phyloP scores from a whole-genome alignment of 176 grass and related monocot species.

The Oryza meridionalis region DNA sequence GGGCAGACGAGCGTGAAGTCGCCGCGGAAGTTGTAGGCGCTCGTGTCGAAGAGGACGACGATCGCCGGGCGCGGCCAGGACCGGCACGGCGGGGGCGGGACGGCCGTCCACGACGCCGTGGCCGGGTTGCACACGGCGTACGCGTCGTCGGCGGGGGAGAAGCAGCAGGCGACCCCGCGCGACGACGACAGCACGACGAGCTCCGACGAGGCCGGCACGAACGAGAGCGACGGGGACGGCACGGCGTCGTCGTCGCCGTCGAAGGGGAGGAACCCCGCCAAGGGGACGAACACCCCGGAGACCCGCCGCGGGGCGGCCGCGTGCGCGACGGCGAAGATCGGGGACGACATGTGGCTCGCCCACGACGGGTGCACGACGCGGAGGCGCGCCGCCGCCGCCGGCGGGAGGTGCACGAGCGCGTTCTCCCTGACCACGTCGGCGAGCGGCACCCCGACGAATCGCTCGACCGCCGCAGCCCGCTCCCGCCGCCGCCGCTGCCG shows the following conservation, averaged over 20 bases:
- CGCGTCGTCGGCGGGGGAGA: neutral
- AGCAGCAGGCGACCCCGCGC: conserved; percentile 58
- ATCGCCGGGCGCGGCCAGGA: conserved; percentile 43
- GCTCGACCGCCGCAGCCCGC: neutral
- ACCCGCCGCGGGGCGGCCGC: conserved; percentile 22
- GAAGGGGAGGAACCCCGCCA: conserved; percentile 27
- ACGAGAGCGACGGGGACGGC: conserved; percentile 41
- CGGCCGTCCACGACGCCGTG: conserved; percentile 31
- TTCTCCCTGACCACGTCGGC: conserved; percentile 49
- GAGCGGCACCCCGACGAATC: conserved; percentile 28
- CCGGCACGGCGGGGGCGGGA: conserved; percentile 48
- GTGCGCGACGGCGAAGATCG: conserved; percentile 60
- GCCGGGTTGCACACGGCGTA: conserved; percentile 64
- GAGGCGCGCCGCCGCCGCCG: conserved; percentile 39
- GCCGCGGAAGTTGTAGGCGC: conserved; percentile 47
- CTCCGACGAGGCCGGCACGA: conserved; percentile 26
- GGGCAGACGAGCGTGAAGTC: conserved; percentile 63
- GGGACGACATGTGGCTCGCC: conserved; percentile 31
- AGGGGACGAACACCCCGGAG: conserved; percentile 45
- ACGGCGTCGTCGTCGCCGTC: conserved; percentile 36
- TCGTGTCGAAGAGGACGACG: conserved; percentile 54
- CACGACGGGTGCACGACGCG: conserved; percentile 49
- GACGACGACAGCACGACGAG: conserved; percentile 45
- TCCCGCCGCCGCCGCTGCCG: conserved; percentile 19
- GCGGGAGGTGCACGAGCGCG: conserved; percentile 49